Evolutionary conservation across 129 eudicot species (phyloP).

Genomic region (Logfia minima): DNA sequence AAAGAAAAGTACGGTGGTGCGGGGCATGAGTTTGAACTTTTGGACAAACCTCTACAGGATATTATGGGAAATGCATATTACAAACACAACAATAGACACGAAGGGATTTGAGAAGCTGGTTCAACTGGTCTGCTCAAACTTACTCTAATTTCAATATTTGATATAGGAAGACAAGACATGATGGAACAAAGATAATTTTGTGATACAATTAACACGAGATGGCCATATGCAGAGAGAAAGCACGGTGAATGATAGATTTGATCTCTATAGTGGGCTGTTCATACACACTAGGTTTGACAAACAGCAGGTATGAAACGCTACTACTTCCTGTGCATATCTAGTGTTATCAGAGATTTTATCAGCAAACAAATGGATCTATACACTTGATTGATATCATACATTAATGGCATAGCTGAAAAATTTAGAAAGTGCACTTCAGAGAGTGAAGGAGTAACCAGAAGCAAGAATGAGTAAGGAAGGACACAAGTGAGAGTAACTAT

Average conservation of each 20-base stretch:
- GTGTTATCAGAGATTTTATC: not conserved
- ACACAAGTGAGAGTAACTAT: not conserved
- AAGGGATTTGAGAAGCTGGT: slow-evolving; percentile 67
- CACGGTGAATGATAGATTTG: slow-evolving; percentile 55
- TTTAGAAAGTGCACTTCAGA: slow-evolving; percentile 58
- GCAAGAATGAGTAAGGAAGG: slow-evolving; percentile 31
- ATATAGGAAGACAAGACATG: not conserved
- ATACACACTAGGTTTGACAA: slow-evolving; percentile 63
- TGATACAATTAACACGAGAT: slow-evolving; percentile 21
- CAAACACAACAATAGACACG: slow-evolving; percentile 65
- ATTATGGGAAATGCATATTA: slow-evolving; percentile 55
- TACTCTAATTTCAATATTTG: slow-evolving; percentile 1
- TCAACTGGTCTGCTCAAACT: slow-evolving; percentile 50
- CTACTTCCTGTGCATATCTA: not conserved
- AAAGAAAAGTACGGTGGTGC: not conserved
- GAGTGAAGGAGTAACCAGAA: slow-evolving; percentile 48
- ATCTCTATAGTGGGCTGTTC: slow-evolving; percentile 60
- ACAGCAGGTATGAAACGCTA: slow-evolving; percentile 44
- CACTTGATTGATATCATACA: not conserved
- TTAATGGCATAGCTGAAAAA: slow-evolving; percentile 41
- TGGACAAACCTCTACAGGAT: slow-evolving; percentile 43
- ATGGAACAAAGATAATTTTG: not conserved
- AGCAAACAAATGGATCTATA: not conserved
- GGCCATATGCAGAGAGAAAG: slow-evolving; percentile 53
- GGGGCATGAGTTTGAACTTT: not conserved